Percentiles rank a stretch among this genome's conserved stretches.
These are phyloP conservation scores for Lasiosphaeris hirsuta DNA, from an alignment of 495 filamentous ascomycete genomes.

Conservation along the genomic window DNA sequence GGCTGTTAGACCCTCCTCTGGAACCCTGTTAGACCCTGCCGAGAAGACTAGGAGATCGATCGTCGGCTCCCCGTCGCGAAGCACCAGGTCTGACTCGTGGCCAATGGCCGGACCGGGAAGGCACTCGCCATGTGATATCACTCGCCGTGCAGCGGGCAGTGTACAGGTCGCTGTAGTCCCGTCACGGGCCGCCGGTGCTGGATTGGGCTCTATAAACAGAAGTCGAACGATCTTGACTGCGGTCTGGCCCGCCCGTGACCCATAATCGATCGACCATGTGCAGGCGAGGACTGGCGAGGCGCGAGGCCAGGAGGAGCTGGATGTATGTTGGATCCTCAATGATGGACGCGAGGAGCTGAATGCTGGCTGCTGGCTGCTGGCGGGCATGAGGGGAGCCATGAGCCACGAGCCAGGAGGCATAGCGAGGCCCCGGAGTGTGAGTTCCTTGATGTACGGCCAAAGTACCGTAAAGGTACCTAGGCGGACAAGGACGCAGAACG, in stretches of 20 bases:
- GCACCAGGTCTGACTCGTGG: neutral
- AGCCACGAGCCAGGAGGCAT: too few species aligned
- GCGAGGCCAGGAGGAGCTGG: too few species aligned
- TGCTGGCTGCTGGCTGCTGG: too few species aligned
- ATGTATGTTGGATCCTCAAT: too few species aligned
- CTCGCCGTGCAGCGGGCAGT: neutral
- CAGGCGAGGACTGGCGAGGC: too few species aligned
- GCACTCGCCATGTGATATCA: conserved; percentile 7
- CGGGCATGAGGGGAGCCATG: too few species aligned
- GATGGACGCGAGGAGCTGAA: too few species aligned
- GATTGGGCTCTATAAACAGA: neutral
- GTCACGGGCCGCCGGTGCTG: conserved; percentile 6
- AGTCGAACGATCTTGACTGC: conserved; percentile 1
- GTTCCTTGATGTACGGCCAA: conserved; percentile 4
- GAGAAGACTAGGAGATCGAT: conserved; percentile 3
- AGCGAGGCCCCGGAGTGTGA: too few species aligned
- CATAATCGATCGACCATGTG: neutral
- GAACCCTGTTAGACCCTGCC: neutral
- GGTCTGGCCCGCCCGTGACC: conserved; percentile 10
- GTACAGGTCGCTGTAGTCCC: conserved; percentile 1
- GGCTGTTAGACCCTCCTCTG: neutral
- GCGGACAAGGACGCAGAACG: too few species aligned
- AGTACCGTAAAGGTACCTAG: conserved; percentile 10
- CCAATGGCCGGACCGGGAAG: too few species aligned
- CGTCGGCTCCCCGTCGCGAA: neutral